These are phyloP conservation scores for Diaporthe australafricana DNA, from an alignment of 2,329 filamentous ascomycete genomes.

Conservation along the genomic window DNA sequence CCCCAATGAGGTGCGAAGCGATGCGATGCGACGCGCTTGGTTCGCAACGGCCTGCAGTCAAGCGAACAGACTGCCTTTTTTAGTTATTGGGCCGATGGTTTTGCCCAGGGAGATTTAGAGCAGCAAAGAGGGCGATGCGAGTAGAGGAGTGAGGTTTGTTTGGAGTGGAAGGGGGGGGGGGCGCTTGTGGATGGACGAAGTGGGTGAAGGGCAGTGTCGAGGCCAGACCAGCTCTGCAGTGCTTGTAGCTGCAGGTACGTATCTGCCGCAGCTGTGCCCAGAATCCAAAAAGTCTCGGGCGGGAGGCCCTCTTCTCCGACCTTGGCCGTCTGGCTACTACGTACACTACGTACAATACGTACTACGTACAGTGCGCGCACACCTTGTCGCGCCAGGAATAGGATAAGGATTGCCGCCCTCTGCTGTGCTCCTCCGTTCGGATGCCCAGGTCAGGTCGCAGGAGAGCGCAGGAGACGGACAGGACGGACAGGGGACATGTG, in stretches of 20 bases:
- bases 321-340: not conserved
- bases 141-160: slow-evolving; percentile 11
- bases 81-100: slow-evolving; percentile 1
- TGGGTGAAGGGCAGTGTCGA: slow-evolving; percentile 9
- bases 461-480: not conserved
- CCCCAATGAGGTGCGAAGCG: slow-evolving; percentile 21
- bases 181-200: not conserved
- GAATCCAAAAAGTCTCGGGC: slow-evolving; percentile 5
- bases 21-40: slow-evolving; percentile 27
- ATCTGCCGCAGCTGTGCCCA: not conserved
- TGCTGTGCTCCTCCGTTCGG: slow-evolving; percentile 14
- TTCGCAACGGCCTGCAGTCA: slow-evolving; percentile 34
- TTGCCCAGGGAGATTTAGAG: not conserved
- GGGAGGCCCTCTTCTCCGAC: slow-evolving; percentile 9
- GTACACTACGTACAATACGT: not conserved
- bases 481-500: not conserved
- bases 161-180: not conserved
- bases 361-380: not conserved
- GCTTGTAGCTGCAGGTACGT: slow-evolving; percentile 29
- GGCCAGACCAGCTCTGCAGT: slow-evolving; percentile 1
- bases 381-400: not conserved
- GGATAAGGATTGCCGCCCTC: slow-evolving; percentile 12
- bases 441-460: slow-evolving; percentile 10
- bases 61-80: slow-evolving; percentile 10
- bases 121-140: not conserved